phyloP scores from a whole-genome alignment of 1,284 basidiomycete genomes.

The Rhodotorula sp. region DNA sequence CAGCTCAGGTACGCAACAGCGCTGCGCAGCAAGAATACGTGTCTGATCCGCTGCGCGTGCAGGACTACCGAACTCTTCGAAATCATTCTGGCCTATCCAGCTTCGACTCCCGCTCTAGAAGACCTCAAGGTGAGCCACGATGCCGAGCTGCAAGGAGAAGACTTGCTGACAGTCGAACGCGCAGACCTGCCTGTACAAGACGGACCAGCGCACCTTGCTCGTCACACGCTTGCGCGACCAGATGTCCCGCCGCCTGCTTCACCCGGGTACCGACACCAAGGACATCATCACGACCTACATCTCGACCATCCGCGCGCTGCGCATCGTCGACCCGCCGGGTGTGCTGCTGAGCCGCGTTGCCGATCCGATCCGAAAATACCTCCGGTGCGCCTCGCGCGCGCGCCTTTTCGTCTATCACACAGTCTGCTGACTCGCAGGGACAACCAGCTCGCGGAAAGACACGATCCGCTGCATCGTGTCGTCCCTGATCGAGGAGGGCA shows the following conservation, averaged over 20 bases:
- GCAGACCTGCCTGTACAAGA: slow-evolving; percentile 73
- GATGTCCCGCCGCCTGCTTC: slow-evolving; percentile 66
- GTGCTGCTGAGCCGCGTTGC: slow-evolving; percentile 89
- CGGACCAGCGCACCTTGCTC: slow-evolving; percentile 71
- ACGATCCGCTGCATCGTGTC: slow-evolving; percentile 91
- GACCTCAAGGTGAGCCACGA: slow-evolving; percentile 69
- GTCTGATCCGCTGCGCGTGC: not conserved
- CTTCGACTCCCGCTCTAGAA: slow-evolving; percentile 79
- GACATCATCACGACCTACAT: slow-evolving; percentile 91
- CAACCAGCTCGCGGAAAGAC: slow-evolving; percentile 72
- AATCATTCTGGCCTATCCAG: slow-evolving; percentile 91
- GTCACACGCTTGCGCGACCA: slow-evolving; percentile 51
- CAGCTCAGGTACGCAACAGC: slow-evolving; percentile 65
- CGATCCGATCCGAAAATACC: slow-evolving; percentile 81
- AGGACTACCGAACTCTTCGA: slow-evolving; percentile 90
- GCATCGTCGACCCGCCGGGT: slow-evolving; percentile 86
- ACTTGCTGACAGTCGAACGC: not conserved
- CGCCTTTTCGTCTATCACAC: not conserved
- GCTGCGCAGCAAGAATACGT: not conserved
- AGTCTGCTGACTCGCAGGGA: too few relatives aligned
- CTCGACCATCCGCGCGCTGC: slow-evolving; percentile 86
- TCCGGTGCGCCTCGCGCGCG: slow-evolving; percentile 59
- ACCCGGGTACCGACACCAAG: slow-evolving; percentile 93
- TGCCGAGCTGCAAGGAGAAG: not conserved
- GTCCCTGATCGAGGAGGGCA: slow-evolving; percentile 80